phyloP scores from a whole-genome alignment of 1,284 basidiomycete species.

The Meripilus lineatus region DNA sequence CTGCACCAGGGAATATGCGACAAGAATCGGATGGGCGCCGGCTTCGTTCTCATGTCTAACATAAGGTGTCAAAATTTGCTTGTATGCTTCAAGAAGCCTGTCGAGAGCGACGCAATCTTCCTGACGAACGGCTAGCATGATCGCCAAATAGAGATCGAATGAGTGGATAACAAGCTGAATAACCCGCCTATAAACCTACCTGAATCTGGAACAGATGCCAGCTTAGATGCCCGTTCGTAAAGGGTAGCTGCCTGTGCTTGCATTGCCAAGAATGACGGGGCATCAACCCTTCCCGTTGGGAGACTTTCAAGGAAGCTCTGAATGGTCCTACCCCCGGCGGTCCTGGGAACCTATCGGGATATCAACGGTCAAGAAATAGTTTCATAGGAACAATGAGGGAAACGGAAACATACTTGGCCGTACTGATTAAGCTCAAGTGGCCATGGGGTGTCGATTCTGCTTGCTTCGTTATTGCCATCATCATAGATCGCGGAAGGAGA shows the following conservation, averaged over 20 bases:
- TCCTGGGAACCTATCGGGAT: constrained; percentile 8
- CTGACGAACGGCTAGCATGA: constrained; percentile 5
- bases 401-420: constrained; percentile 9
- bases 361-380: neutral
- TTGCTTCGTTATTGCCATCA: constrained; percentile 10
- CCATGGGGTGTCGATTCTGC: constrained; percentile 16
- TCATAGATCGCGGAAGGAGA: constrained; percentile 12
- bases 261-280: constrained; percentile 8
- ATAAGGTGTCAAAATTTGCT: constrained; percentile 11
- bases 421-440: constrained; percentile 12
- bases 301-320: constrained; percentile 11
- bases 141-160: constrained; percentile 6
- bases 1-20: constrained; percentile 11
- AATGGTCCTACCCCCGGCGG: constrained; percentile 8
- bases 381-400: neutral
- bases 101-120: constrained; percentile 8
- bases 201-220: constrained; percentile 9
- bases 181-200: constrained; percentile 11
- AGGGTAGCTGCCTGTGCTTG: constrained; percentile 14
- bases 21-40: constrained; percentile 7
- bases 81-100: constrained; percentile 12
- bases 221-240: constrained; percentile 13
- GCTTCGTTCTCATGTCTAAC: constrained; percentile 7
- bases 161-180: neutral
- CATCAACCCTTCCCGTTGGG: constrained; percentile 3